phyloP scores from a whole-genome alignment of 345 rosid species.

The Clarkia xantiana region DNA sequence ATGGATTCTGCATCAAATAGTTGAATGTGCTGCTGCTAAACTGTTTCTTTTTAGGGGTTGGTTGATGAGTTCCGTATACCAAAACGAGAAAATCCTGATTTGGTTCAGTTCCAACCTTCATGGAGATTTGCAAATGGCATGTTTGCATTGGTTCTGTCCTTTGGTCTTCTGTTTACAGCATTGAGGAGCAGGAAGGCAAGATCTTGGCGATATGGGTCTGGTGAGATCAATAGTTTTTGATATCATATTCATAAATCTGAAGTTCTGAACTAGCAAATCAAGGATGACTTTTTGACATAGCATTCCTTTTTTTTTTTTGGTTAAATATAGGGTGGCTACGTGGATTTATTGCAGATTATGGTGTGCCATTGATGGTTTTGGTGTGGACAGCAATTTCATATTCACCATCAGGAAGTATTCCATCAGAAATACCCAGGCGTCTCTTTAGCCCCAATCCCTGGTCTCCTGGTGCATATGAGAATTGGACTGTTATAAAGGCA shows the following conservation, averaged over 20 bases:
- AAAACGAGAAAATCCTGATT: conserved; percentile 49
- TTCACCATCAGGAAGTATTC: conserved; percentile 52
- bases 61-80: conserved; percentile 79
- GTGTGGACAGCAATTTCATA: conserved; percentile 79
- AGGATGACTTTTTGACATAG: conserved; percentile 2
- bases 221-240: conserved; percentile 20
- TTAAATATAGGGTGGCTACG: conserved; percentile 46
- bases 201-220: conserved; percentile 81
- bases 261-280: background rate
- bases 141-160: conserved; percentile 73
- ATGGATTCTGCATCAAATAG: too few species aligned
- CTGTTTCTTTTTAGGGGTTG: conserved; percentile 54
- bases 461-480: conserved; percentile 77
- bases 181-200: conserved; percentile 76
- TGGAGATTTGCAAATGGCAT: conserved; percentile 95
- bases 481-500: conserved; percentile 83
- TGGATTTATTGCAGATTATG: conserved; percentile 81
- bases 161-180: conserved; percentile 65
- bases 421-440: conserved; percentile 79
- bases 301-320: background rate
- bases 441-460: conserved; percentile 96
- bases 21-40: too few species aligned
- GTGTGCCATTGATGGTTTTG: conserved; percentile 86
- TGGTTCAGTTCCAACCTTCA: conserved; percentile 48
- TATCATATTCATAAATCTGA: conserved; percentile 2